Conservation (phyloP, 1,139 yeast genomes). For the Yamadazyma conglobata region DNA sequence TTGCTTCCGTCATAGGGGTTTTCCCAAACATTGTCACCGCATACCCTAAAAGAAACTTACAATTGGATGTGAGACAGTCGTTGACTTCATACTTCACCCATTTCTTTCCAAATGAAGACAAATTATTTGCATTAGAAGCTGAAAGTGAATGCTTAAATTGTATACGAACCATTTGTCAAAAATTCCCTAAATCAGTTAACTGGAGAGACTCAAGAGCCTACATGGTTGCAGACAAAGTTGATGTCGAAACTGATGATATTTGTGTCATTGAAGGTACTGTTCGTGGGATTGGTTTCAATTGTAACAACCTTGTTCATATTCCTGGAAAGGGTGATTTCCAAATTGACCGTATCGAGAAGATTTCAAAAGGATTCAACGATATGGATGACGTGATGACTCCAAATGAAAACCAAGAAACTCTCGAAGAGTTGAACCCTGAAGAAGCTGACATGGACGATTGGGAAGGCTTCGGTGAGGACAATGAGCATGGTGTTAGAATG, state of each 20-base stretch:
- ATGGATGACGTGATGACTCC: slow-evolving; percentile 39
- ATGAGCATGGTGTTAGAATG: slow-evolving; percentile 58
- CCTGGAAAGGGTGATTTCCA: slow-evolving; percentile 92
- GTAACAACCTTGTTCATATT: slow-evolving; percentile 75
- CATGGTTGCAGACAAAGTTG: slow-evolving; percentile 66
- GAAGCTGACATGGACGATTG: slow-evolving; percentile 54
- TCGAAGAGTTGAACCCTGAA: slow-evolving; percentile 65
- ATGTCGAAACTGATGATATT: slow-evolving; percentile 25
- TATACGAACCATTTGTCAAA: slow-evolving; percentile 75
- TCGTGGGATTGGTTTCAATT: slow-evolving; percentile 80
- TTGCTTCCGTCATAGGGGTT: slow-evolving; percentile 77
- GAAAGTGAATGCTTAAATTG: slow-evolving; percentile 68
- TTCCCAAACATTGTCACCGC: slow-evolving; percentile 68
- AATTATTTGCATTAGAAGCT: slow-evolving; percentile 67
- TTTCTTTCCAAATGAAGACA: slow-evolving; percentile 86
- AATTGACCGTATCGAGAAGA: slow-evolving; percentile 60
- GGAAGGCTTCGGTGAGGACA: slow-evolving; percentile 35
- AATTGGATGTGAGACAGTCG: slow-evolving; percentile 74
- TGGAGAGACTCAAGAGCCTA: slow-evolving; percentile 96
- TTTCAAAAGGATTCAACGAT: slow-evolving; percentile 20
- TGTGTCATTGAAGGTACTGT: slow-evolving; percentile 76
- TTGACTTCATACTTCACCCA: slow-evolving; percentile 79
- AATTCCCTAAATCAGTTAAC: slow-evolving; percentile 74
- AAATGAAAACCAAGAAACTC: slow-evolving; percentile 54
- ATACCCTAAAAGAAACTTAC: slow-evolving; percentile 74